Conservation (phyloP, 1,139 yeast genomes). For the Meyerozyma smithsonii region DNA sequence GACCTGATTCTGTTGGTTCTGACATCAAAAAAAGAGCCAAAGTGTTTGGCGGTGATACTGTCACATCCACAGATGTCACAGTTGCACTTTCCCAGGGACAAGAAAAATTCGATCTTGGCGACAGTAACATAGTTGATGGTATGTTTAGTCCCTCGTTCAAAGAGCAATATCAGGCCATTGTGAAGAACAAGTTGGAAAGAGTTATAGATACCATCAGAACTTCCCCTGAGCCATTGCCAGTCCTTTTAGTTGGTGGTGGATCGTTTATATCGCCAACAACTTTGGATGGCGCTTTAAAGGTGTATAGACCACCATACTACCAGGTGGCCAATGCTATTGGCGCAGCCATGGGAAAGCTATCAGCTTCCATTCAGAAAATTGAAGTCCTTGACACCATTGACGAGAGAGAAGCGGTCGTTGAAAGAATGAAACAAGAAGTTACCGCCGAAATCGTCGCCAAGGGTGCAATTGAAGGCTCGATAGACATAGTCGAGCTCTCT, state of each 20-base stretch:
- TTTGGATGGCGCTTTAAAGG: conserved; percentile 35
- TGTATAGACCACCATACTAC: conserved; percentile 31
- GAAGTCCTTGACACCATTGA: conserved; percentile 11
- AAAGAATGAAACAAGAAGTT: conserved; percentile 19
- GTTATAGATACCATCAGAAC: conserved; percentile 39
- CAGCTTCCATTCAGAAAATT: conserved; percentile 18
- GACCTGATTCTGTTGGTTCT: conserved; percentile 40
- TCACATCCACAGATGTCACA: conserved; percentile 34
- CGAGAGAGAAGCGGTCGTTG: conserved; percentile 20
- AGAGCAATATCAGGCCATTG: conserved; percentile 13
- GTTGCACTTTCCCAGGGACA: conserved; percentile 14
- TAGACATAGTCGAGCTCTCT: conserved; percentile 24
- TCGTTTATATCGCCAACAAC: conserved; percentile 33
- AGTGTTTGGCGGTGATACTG: conserved; percentile 32
- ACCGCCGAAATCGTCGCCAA: conserved; percentile 15
- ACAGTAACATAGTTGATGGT: conserved; percentile 9
- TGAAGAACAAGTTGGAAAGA: conserved; percentile 24
- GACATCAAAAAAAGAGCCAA: conserved; percentile 23
- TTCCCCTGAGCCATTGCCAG: conserved; percentile 37
- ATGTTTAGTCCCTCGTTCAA: conserved; percentile 7
- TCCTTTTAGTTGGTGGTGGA: conserved; percentile 42
- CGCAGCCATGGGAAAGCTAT: conserved; percentile 40
- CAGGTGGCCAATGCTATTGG: conserved; percentile 44
- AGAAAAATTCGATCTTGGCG: conserved; percentile 10
- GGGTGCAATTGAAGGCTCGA: conserved; percentile 27